These are phyloP conservation scores for Sequoia sempervirens DNA, from an alignment of 75 land plant genomes.

Conservation along the genomic window DNA sequence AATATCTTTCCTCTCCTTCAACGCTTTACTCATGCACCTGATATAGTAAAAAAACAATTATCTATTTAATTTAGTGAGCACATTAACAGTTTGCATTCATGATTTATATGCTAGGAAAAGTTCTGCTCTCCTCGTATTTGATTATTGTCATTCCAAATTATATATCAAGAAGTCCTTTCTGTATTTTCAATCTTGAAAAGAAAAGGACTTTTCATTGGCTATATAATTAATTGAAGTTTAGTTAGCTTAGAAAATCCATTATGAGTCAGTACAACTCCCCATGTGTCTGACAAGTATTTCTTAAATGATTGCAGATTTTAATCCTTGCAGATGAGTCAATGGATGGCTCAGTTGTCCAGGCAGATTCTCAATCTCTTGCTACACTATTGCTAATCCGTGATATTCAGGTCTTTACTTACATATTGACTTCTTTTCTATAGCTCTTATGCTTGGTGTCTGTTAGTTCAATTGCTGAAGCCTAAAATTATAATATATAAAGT, in stretches of 20 bases:
- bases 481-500: background rate
- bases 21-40: background rate
- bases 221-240: background rate
- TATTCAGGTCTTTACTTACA: conserved; percentile 46
- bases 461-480: background rate
- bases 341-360: conserved; percentile 57
- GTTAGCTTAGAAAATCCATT: background rate
- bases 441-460: background rate
- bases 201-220: background rate
- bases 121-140: background rate
- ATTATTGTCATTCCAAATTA: background rate
- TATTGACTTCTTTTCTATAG: background rate
- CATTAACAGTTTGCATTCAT: background rate
- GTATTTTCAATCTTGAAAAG: background rate
- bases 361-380: conserved; percentile 65
- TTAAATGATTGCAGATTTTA: conserved; percentile 38
- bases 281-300: background rate
- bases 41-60: background rate
- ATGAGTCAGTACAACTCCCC: background rate
- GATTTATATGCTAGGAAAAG: background rate
- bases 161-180: background rate
- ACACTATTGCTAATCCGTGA: conserved; percentile 58
- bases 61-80: background rate
- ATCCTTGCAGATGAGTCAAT: conserved; percentile 62
- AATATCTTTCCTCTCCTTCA: background rate